These are phyloP conservation scores for Lecanicillium sp. DNA, from an alignment of 2,329 filamentous ascomycete genomes.

Conservation along the genomic window DNA sequence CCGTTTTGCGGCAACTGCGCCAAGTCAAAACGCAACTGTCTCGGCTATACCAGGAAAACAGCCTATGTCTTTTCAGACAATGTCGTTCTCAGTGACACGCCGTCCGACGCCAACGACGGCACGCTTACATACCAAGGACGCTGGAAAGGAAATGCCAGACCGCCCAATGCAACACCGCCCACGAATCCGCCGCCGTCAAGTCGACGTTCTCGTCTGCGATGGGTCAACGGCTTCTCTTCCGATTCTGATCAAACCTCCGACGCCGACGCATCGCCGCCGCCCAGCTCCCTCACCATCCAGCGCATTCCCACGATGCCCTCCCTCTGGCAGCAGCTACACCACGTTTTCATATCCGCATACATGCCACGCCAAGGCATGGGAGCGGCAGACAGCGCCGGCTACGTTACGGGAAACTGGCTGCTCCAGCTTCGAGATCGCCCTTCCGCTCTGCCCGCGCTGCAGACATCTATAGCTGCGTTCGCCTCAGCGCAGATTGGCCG, in stretches of 20 bases:
- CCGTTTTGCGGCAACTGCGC: constrained; percentile 14
- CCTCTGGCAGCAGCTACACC: constrained; percentile 13
- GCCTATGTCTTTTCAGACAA: constrained; percentile 15
- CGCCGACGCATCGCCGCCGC: neutral
- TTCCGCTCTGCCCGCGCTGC: constrained; percentile 6
- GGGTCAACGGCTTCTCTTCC: neutral
- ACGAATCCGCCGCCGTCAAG: neutral
- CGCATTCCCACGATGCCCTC: constrained; percentile 7
- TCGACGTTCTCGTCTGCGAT: neutral
- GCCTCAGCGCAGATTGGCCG: constrained; percentile 9
- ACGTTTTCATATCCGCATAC: constrained; percentile 11
- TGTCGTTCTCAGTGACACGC: neutral
- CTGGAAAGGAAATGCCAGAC: constrained; percentile 4
- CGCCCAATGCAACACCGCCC: too few relatives aligned
- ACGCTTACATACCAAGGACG: constrained; percentile 7
- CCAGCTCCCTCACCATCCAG: neutral
- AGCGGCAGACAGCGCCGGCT: neutral
- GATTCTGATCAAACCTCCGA: neutral
- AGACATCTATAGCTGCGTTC: constrained; percentile 10
- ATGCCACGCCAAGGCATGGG: constrained; percentile 1
- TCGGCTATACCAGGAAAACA: constrained; percentile 12
- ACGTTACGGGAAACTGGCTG: constrained; percentile 13
- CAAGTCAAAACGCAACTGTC: constrained; percentile 13
- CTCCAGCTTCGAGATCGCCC: constrained; percentile 5
- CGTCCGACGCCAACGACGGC: neutral